Evolutionary conservation across 345 rosid genomes (phyloP).

Genomic region (Corymbia maculata): DNA sequence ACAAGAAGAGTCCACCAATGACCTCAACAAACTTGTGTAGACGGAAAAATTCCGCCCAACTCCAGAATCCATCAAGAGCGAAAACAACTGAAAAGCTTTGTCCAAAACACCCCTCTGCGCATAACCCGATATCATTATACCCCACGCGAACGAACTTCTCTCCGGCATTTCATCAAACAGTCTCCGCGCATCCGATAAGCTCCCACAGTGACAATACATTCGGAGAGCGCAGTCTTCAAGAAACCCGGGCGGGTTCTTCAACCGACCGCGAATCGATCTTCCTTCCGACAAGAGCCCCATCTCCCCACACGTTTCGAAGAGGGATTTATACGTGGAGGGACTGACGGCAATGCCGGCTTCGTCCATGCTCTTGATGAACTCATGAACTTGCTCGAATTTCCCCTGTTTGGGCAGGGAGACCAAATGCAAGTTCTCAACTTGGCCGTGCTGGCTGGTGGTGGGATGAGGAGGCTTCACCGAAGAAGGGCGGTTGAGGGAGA

Average conservation of each 20-base stretch:
- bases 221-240: constrained; percentile 31
- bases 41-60: constrained; percentile 19
- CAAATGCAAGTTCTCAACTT: constrained; percentile 48
- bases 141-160: constrained; percentile 30
- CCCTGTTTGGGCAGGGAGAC: constrained; percentile 43
- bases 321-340: constrained; percentile 27
- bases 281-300: constrained; percentile 31
- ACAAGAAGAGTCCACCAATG: constrained; percentile 21
- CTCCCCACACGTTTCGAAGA: constrained; percentile 39
- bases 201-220: constrained; percentile 48
- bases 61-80: constrained; percentile 26
- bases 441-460: constrained; percentile 9
- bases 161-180: constrained; percentile 59
- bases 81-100: constrained; percentile 31
- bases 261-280: constrained; percentile 25
- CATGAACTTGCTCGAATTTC: constrained; percentile 55
- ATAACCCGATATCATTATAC: constrained; percentile 41
- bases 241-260: constrained; percentile 21
- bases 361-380: constrained; percentile 43
- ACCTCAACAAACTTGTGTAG: constrained; percentile 33
- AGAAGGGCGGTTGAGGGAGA: constrained; percentile 36
- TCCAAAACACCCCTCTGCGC: constrained; percentile 17
- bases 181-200: constrained; percentile 41
- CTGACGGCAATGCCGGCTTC: constrained; percentile 34
- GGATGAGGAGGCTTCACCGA: constrained; percentile 6